Percentiles rank a stretch among this genome's conserved stretches.
Evolutionary conservation across 1,139 yeast species (phyloP).

Genomic region (Scheffersomyces illinoinensis): DNA sequence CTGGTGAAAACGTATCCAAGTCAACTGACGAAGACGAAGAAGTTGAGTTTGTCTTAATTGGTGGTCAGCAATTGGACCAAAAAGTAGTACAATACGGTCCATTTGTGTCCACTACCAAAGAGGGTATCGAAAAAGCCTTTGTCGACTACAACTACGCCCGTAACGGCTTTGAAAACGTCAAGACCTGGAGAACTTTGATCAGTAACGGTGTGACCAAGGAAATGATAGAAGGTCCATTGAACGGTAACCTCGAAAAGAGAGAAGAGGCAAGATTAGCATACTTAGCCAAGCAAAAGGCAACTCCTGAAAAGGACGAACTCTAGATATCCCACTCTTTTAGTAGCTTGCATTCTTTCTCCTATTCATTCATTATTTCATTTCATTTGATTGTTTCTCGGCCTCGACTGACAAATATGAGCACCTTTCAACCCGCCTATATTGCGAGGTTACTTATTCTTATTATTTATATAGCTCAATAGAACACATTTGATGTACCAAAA

Average conservation of each 20-base stretch:
- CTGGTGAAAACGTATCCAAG: constrained; percentile 32
- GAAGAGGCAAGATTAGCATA: constrained; percentile 29
- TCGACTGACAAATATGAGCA: not conserved
- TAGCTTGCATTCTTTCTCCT: constrained; percentile 5
- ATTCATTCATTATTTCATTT: not conserved
- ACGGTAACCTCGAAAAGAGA: constrained; percentile 36
- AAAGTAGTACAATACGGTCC: constrained; percentile 88
- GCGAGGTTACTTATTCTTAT: not conserved
- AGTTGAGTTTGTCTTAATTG: constrained; percentile 66
- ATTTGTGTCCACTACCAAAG: constrained; percentile 69
- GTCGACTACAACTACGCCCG: constrained; percentile 64
- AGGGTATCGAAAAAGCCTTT: constrained; percentile 55
- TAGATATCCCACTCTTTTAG: constrained; percentile 4
- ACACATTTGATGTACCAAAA: not conserved
- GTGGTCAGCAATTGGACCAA: constrained; percentile 78
- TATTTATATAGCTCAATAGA: not conserved
- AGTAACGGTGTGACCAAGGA: constrained; percentile 57
- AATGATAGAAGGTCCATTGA: constrained; percentile 42
- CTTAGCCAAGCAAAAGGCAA: constrained; percentile 13
- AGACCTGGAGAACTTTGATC: constrained; percentile 68
- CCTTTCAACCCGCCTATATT: not conserved
- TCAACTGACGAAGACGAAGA: constrained; percentile 20
- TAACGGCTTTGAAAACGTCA: constrained; percentile 75
- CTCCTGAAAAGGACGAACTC: constrained; percentile 17
- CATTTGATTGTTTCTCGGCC: not conserved